phyloP scores from a whole-genome alignment of 768 basidiomycete species.

The Suillus occidentalis region DNA sequence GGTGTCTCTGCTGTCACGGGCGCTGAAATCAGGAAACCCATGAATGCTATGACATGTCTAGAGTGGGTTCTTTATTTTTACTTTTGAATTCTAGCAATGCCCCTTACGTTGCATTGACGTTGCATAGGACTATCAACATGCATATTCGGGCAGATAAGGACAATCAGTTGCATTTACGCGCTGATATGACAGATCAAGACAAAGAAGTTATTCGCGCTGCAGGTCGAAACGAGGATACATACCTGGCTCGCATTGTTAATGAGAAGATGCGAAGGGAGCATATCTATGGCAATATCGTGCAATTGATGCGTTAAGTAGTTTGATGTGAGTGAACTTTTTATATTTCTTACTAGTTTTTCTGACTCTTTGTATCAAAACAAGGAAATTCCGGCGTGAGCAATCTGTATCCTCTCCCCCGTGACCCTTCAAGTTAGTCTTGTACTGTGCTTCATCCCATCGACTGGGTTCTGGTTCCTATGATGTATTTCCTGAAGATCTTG shows the following conservation, averaged over 20 bases:
- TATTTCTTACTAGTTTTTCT: neutral
- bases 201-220: neutral
- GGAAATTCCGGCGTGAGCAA: neutral
- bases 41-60: neutral
- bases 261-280: neutral
- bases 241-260: neutral
- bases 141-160: neutral
- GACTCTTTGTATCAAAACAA: neutral
- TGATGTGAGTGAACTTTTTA: neutral
- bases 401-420: neutral
- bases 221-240: neutral
- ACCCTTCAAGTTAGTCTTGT: neutral
- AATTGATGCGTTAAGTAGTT: neutral
- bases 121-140: neutral
- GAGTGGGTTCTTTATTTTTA: neutral
- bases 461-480: neutral
- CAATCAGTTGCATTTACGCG: neutral
- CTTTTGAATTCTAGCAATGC: neutral
- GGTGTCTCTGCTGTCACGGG: neutral
- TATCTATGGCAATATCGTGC: neutral
- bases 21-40: neutral
- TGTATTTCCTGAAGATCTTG: neutral
- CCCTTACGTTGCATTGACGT: neutral
- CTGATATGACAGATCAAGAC: neutral
- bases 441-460: neutral